phyloP scores from a whole-genome alignment of 108 stramenopile genomes.

The Cyclotella cryptica region DNA sequence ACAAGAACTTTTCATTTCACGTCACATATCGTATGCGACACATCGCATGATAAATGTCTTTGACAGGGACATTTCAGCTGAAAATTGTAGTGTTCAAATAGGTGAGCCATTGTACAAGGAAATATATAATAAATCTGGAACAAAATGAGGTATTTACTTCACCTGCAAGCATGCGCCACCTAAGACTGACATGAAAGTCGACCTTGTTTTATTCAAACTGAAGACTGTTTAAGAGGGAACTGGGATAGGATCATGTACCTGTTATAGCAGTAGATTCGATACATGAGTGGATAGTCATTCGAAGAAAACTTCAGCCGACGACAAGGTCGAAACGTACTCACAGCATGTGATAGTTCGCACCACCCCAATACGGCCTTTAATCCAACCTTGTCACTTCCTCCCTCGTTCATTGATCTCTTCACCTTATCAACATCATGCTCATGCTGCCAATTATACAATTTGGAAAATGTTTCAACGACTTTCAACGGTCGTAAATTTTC shows the following conservation, averaged over 20 bases:
- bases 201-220: neutral
- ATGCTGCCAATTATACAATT: slow-evolving; percentile 46
- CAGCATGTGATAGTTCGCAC: slow-evolving; percentile 37
- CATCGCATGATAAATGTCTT: too few relatives aligned
- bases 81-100: too few relatives aligned
- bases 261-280: neutral
- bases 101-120: too few relatives aligned
- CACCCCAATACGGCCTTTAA: slow-evolving; percentile 44
- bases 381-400: slow-evolving; percentile 30
- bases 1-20: too few relatives aligned
- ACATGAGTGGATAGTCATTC: too few relatives aligned
- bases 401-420: neutral
- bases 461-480: slow-evolving; percentile 32
- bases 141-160: too few relatives aligned
- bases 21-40: too few relatives aligned
- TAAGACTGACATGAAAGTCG: too few relatives aligned
- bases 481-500: slow-evolving; percentile 21
- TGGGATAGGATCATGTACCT: slow-evolving; percentile 31
- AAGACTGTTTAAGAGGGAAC: slow-evolving; percentile 24
- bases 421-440: slow-evolving; percentile 40
- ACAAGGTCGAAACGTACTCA: slow-evolving; percentile 8
- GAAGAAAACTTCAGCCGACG: neutral
- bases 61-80: too few relatives aligned
- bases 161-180: too few relatives aligned
- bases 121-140: too few relatives aligned